Evolutionary conservation across 1,139 yeast genomes (phyloP), one percentile per base, ranked within the genome.

Genomic region (Taphrina confusa): DNA sequence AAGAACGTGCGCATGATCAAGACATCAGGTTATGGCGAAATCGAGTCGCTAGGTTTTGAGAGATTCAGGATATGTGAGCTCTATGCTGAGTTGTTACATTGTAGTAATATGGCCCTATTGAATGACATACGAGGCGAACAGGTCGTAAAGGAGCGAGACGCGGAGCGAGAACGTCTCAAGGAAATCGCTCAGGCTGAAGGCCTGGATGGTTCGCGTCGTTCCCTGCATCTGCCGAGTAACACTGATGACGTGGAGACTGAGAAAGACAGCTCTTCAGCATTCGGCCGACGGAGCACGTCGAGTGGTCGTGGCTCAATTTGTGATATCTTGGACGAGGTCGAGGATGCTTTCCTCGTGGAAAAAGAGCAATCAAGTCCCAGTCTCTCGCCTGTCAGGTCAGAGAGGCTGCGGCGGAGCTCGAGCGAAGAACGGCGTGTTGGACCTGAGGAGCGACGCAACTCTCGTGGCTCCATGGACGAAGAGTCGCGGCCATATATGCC

Each of bases 21-120:
- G 65, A 78, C 81, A 63, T 88, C 96, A 3, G 85, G 90, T 11
- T 83, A 84, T 70, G 90, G 90, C 20, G 72, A 73, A 34, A 83
- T 85, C 64, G 95, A 88, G 73, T 98, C 98, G 0, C 76, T 92
- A 40, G 98, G 98, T 0, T 91, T 91, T 73, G 97, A 92, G 74
- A 78, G 97, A 66, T 92, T 94, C 74, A 88, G 91, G 71, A 87
- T 92, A 56, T 92, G 97, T 71, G 98, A 94, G 74, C 78, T 92
- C 65, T 83, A 92, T 65, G 98, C 98, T 0, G 99, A 92, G 72
- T 78, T 92, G 57, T 79, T 92, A 62, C 99, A 92, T 73, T 92
- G 99, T 70, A 89, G 97, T 25, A 92, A 92, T 73, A 94, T 94
- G 98, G 94, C 92, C 0, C 76, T 92, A 49, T 78, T 92, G 66